These are phyloP conservation scores for Hemileia vastatrix DNA, from an alignment of 1,284 basidiomycete genomes.

Conservation along the genomic window DNA sequence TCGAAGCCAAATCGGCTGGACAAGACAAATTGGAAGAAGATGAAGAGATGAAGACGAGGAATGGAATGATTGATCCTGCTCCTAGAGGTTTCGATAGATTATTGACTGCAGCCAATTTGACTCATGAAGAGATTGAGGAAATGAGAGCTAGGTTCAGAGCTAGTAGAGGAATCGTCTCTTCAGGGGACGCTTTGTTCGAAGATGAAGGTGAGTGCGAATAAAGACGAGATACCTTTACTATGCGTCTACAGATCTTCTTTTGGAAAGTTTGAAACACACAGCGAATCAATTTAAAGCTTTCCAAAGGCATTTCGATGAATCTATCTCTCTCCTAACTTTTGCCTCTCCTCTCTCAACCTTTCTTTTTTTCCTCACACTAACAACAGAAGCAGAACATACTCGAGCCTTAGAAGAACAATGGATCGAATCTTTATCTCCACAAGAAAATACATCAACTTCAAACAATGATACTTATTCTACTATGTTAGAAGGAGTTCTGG, in stretches of 20 bases:
- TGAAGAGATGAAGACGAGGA: not conserved
- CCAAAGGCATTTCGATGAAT: too few relatives aligned
- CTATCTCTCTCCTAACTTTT: too few relatives aligned
- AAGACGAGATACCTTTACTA: not conserved
- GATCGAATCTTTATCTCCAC: too few relatives aligned
- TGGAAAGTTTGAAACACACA: not conserved
- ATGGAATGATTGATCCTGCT: not conserved
- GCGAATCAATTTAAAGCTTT: not conserved
- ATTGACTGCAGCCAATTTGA: slow-evolving; percentile 23
- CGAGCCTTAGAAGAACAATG: too few relatives aligned
- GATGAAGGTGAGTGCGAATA: not conserved
- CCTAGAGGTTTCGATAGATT: slow-evolving; percentile 28
- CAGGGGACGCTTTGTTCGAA: not conserved
- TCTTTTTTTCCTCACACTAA: too few relatives aligned
- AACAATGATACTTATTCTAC: too few relatives aligned
- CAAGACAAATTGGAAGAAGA: not conserved
- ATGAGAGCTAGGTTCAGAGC: slow-evolving; percentile 17
- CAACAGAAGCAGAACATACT: too few relatives aligned
- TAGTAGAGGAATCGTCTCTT: not conserved
- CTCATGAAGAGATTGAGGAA: slow-evolving; percentile 20
- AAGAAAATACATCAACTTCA: too few relatives aligned
- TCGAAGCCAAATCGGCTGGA: not conserved
- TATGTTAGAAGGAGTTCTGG: too few relatives aligned
- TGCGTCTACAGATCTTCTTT: not conserved
- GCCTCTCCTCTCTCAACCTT: too few relatives aligned